Percentiles rank a stretch among this genome's conserved stretches.
Conservation (phyloP, 179 eudicot species). For the Spinacia oleracea region DNA sequence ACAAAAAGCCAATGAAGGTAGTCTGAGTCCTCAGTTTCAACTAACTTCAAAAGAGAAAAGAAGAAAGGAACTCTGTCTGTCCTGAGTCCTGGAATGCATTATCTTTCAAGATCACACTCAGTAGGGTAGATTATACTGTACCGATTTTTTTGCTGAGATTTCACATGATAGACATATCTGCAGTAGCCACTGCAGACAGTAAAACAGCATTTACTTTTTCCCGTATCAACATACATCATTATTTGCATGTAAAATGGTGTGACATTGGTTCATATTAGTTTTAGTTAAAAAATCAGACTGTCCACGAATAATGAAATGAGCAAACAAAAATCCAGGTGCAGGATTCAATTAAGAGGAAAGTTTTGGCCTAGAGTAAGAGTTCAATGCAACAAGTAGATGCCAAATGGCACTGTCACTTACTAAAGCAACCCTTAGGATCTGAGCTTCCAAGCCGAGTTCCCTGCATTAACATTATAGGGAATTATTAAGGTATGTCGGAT, state of each 20-base stretch:
- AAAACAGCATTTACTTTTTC: too few species aligned
- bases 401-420: slow-evolving; percentile 49
- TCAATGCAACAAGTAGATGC: slow-evolving; percentile 10
- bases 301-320: neutral
- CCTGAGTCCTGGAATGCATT: too few species aligned
- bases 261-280: neutral
- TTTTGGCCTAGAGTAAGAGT: neutral
- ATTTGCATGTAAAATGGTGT: too few species aligned
- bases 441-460: slow-evolving; percentile 98
- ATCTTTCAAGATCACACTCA: too few species aligned
- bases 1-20: neutral
- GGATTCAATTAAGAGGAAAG: neutral
- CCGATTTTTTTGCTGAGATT: neutral
- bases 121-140: neutral
- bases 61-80: too few species aligned
- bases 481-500: neutral
- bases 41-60: neutral
- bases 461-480: slow-evolving; percentile 42
- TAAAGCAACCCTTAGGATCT: slow-evolving; percentile 96
- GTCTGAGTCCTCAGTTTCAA: neutral
- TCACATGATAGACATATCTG: neutral
- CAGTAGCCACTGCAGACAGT: too few species aligned
- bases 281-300: neutral
- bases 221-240: too few species aligned
- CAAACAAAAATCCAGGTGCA: neutral